Base-by-base conservation (phyloP, 108 stramenopile species). In the Chaetoceros muelleri region DNA sequence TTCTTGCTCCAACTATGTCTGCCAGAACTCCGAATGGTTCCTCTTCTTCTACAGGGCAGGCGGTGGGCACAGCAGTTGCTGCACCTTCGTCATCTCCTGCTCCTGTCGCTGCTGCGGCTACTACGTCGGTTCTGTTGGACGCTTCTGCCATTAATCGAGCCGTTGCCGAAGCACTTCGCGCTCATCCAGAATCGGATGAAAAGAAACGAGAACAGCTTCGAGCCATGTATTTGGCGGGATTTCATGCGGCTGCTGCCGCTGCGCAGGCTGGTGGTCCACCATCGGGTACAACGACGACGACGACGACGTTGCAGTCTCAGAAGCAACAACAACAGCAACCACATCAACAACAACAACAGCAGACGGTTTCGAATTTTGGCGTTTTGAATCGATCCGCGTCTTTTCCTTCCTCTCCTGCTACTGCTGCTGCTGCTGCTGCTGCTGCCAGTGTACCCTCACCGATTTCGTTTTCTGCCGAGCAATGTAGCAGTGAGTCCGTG, bases 141-240 rank as follows among this genome's bases (percentile, higher is more conserved):
- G n/a, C 5, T 40, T 5, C 5, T 10, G 34, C 34, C 5, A 40
- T 40, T 40, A 40, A 40, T 13, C 5, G 13, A 40, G 34, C 34
- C 13, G 34, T 40, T 10, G 13, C 5, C 13, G 34, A 40, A 40
- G 34, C 34, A 40, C 34, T 40, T 40, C 5, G 34, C 13, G 34
- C 34, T 40, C 34, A 40, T 13, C 34, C 34, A 40, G 13, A 5
- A 5, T 5, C 26, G 13, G 61, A 44, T 22, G 65, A 48, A 17
- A 61, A 67, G 3, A 76, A 77, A 57, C 65, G 81, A 25, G 88
- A 82, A 50, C 81, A 92, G 50, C 65, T 92, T 46, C 76, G 81
- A 44, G 79, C 82, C 52, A 87, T 87, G 86, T 92, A 92, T 26
- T 55, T 92, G 24, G 90, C 90, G 7, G 90, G 90, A 48, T 92